Conservation (phyloP, 805 yeast genomes). For the Wickerhamomyces sydowiorum region DNA sequence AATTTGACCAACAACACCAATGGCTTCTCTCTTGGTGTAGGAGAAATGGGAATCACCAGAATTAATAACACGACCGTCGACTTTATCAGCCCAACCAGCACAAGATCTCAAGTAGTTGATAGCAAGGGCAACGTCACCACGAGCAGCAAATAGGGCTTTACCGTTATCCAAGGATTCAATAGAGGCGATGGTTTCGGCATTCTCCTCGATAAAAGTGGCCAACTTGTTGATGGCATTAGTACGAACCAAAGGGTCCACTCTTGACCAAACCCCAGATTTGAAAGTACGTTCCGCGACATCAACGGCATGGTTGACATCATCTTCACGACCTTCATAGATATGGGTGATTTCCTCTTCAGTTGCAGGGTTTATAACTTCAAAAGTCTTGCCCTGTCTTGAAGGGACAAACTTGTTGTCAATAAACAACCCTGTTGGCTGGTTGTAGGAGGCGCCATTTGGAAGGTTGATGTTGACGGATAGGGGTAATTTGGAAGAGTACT, state of each 20-base stretch:
- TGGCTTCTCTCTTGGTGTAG: conserved; percentile 81
- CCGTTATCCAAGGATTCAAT: conserved; percentile 90
- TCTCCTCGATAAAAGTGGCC: conserved; percentile 71
- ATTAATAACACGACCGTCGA: conserved; percentile 69
- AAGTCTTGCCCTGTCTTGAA: conserved; percentile 53
- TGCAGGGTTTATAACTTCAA: conserved; percentile 59
- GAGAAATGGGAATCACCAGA: conserved; percentile 70
- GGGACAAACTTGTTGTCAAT: conserved; percentile 68
- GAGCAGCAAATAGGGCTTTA: conserved; percentile 65
- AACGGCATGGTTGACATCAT: conserved; percentile 78
- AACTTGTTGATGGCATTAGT: conserved; percentile 59
- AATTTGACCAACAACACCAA: conserved; percentile 93
- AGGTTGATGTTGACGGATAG: conserved; percentile 44
- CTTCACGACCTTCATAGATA: conserved; percentile 70
- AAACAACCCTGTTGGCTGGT: conserved; percentile 76
- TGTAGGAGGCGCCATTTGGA: conserved; percentile 67
- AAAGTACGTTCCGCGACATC: conserved; percentile 77
- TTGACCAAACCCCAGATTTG: conserved; percentile 69
- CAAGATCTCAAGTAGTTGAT: conserved; percentile 71
- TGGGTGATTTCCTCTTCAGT: conserved; percentile 66
- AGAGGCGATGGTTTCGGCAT: conserved; percentile 66
- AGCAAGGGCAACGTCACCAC: conserved; percentile 70
- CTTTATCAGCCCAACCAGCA: conserved; percentile 91
- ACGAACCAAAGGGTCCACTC: conserved; percentile 61
- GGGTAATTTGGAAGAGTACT: conserved; percentile 23